Conservation (phyloP, 345 rosid genomes). For the Punica granatum region DNA sequence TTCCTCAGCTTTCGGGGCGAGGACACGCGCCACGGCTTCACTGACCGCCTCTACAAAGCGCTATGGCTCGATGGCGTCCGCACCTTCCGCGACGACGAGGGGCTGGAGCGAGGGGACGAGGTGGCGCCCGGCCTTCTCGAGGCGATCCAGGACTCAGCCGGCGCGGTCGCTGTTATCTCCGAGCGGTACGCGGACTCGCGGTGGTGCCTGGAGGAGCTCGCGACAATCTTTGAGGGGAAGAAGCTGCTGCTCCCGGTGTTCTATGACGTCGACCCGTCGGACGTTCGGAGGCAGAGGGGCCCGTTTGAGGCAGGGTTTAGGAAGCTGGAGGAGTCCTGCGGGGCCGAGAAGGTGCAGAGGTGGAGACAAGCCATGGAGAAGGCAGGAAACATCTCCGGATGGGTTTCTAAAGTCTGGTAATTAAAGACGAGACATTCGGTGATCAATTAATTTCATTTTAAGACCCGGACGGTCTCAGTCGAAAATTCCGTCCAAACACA, state of each 20-base stretch:
- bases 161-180: conserved; percentile 17
- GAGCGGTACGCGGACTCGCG: conserved; percentile 16
- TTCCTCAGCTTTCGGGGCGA: conserved; percentile 29
- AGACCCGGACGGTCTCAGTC: too few relatives aligned
- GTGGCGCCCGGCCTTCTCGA: conserved; percentile 12
- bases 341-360: conserved; percentile 1
- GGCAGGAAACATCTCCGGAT: conserved; percentile 12
- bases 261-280: conserved; percentile 17
- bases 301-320: not conserved
- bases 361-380: conserved; percentile 21
- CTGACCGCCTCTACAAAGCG: conserved; percentile 13
- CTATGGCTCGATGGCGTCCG: conserved; percentile 6
- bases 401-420: conserved; percentile 6
- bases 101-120: conserved; percentile 12
- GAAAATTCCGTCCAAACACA: too few relatives aligned
- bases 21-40: conserved; percentile 22
- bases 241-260: conserved; percentile 20
- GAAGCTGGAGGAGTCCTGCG: not conserved
- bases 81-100: conserved; percentile 19
- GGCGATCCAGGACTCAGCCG: conserved; percentile 24
- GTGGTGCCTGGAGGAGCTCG: conserved; percentile 29
- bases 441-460: too few relatives aligned
- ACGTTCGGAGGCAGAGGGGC: conserved; percentile 12
- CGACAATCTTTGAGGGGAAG: conserved; percentile 15
- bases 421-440: not conserved